These are phyloP conservation scores for Citrullus colocynthis DNA, from an alignment of 306 rosid species.

Conservation along the genomic window DNA sequence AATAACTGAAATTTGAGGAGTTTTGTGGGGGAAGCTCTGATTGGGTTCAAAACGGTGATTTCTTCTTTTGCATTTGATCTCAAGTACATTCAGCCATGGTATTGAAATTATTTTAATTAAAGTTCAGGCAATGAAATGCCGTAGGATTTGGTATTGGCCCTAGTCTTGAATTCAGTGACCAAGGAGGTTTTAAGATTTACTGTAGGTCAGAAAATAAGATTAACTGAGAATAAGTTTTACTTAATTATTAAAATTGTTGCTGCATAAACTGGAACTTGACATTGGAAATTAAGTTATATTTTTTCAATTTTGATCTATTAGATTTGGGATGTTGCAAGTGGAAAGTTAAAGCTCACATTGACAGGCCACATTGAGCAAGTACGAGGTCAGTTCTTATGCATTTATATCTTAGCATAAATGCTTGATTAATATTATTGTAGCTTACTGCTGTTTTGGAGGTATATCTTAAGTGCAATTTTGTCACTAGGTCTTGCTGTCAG, in stretches of 20 bases:
- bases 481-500: slow-evolving; percentile 86
- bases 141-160: neutral
- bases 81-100: neutral
- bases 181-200: neutral
- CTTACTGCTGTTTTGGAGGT: neutral
- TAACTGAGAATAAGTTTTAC: neutral
- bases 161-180: neutral
- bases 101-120: neutral
- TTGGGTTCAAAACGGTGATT: neutral
- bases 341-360: slow-evolving; percentile 72
- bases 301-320: slow-evolving; percentile 25
- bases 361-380: slow-evolving; percentile 96
- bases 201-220: neutral
- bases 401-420: slow-evolving; percentile 3
- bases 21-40: neutral
- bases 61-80: neutral
- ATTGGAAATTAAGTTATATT: neutral
- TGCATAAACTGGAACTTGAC: neutral
- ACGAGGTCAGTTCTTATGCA: slow-evolving; percentile 47
- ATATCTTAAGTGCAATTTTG: slow-evolving; percentile 3
- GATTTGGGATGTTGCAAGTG: slow-evolving; percentile 97
- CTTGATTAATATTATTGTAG: neutral
- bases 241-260: neutral
- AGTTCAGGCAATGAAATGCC: neutral
- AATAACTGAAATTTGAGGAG: no score